Base-by-base conservation (phyloP, 108 stramenopile species). In the Stephanodiscus triporus region DNA sequence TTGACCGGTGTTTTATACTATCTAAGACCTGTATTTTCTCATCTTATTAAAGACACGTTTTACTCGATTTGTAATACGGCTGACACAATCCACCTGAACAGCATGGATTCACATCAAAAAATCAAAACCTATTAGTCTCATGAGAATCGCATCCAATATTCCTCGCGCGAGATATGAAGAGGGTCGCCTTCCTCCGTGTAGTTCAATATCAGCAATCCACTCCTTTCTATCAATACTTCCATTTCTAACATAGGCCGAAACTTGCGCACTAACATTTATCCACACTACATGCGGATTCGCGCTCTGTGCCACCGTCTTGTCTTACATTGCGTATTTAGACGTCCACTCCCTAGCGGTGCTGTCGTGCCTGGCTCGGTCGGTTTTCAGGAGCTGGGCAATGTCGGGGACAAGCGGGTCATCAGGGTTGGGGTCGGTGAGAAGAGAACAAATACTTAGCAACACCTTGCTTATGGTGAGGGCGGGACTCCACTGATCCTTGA, bases 401-500 rank as follows among this genome's bases (percentile, higher is more conserved):
- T 99, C 97, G 50, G 98, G 97, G 57, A 98, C 98, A 55, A 98
- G 91, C 10, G 98, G 97, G 85, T 98, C 99, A 75, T 98, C 97
- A 16, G 98, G 99, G 82, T 99, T 98, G 34, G 99, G 96, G 66
- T 98, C 97, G 49, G 97, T 97, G 43, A 99, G 86, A 50, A 99
- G 91, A 75, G 94, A 97, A 82, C 98, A 99, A 80, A 99, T 99
- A 70, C 90, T 92, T 37, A 99, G 93, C 67, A 99, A 89, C 37
- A 99, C 99, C 91, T 99, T 99, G 92, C 84, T 86, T 63, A 98
- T 98, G 60, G 99, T 99, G 66, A 99, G 97, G 72, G 99, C 99
- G 57, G 99, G 99, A 60, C 94, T 95, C 99, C 99, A 99, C 87
- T 98, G 98, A 75, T 98, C 97, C 92, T 99, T 98, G 79, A 99